Base-by-base conservation (phyloP, 805 yeast species). In the Candida ipomoeae region DNA sequence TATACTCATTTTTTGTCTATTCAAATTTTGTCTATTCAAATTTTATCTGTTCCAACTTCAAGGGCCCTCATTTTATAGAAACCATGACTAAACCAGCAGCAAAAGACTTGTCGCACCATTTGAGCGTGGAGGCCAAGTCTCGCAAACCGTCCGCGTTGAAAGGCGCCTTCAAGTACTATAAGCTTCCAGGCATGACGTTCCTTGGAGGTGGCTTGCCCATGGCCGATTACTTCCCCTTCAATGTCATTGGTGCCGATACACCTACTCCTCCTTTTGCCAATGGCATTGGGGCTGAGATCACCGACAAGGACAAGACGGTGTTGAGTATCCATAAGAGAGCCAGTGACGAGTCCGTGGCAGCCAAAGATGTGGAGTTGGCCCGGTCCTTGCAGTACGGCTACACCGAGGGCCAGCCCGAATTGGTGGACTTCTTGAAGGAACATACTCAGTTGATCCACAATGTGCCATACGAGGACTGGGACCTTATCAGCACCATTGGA, bases 171-270 rank as follows among this genome's bases (percentile, higher is more conserved):
- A 83, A 82, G 64, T 85, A 87, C 73, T 85, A 74, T 62, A 73
- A 74, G 40, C 78, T 81, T 55, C 96, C 96, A 33, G 81, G 84
- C 48, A 76, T 94, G 63, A 83, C 89, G 50, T 91, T 90, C 65
- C 79, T 92, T 49, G 98, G 97, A 49, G 99, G 98, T 61, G 99
- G 99, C 6, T 79, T 92, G 60, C 99, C 99, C 13, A 73, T 89
- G 66, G 74, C 96, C 23, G 92, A 87, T 55, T 87, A 88, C 70
- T 92, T 92, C 79, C 98, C 99, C 40, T 89, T 92, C 79, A 89
- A 90, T 61, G 80, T 82, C 57, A 66, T 92, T 51, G 66, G 77
- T 20, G 85, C 86, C 13, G 81, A 81, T 49, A 75, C 89, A 6
- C 96, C 96, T 50, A 76, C 82, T 11, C 86, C 94, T 20, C 95